phyloP scores from a whole-genome alignment of 1,284 basidiomycete genomes.

The Exobasidium cylindrosporum region DNA sequence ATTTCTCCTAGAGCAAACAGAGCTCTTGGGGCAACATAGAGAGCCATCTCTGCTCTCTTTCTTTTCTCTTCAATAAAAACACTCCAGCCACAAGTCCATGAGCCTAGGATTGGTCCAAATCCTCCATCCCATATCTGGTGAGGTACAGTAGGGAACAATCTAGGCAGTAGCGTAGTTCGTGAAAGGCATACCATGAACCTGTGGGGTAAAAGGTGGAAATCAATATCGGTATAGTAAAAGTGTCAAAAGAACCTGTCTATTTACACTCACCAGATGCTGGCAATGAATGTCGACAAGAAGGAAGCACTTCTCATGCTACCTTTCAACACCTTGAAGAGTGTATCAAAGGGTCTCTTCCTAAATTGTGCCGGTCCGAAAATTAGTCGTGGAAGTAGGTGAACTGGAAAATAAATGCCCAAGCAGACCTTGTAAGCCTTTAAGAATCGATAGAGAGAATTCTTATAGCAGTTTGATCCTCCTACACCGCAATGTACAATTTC shows the following conservation, averaged over 20 bases:
- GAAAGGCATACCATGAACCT: conserved; percentile 40
- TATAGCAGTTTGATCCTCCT: conserved; percentile 50
- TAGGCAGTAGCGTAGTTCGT: conserved; percentile 31
- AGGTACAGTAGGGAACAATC: conserved; percentile 31
- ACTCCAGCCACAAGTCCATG: conserved; percentile 31
- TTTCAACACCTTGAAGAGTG: conserved; percentile 40
- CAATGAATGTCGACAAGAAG: conserved; percentile 56
- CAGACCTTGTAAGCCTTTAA: conserved; percentile 49
- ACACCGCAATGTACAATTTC: conserved; percentile 54
- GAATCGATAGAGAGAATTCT: conserved; percentile 52
- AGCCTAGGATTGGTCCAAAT: conserved; percentile 29
- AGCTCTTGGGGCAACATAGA: conserved; percentile 56
- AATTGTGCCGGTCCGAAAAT: conserved; percentile 49
- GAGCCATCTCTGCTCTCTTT: conserved; percentile 56
- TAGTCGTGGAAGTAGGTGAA: conserved; percentile 55
- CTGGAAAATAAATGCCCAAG: conserved; percentile 56
- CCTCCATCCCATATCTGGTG: conserved; percentile 26
- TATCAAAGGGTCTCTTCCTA: conserved; percentile 28
- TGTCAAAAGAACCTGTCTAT: neutral
- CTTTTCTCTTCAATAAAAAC: conserved; percentile 56
- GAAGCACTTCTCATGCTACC: conserved; percentile 52
- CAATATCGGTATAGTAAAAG: neutral
- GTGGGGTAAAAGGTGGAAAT: neutral
- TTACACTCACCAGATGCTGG: conserved; percentile 47
- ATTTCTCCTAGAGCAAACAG: conserved; percentile 48